Evolutionary conservation across 345 rosid genomes (phyloP), one percentile per base, ranked within the genome.

Genomic region (Excoecaria agallocha): DNA sequence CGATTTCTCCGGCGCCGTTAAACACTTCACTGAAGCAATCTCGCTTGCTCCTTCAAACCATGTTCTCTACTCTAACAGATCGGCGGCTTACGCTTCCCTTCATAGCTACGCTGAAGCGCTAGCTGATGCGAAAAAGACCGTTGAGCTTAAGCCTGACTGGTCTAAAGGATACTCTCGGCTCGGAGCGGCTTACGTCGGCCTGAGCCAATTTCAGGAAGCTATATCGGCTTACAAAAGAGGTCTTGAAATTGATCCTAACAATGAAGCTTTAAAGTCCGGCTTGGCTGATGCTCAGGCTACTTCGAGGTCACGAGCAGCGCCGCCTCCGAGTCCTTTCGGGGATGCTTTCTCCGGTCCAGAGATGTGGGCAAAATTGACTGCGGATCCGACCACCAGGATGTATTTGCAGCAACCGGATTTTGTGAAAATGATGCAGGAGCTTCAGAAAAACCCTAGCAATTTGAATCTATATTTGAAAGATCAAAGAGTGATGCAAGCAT

Each of bases 291-390:
- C 97, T 30, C 80, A 90, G 69, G 79, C 91, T 1, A 83, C 81
- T 16, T 38, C 86, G 22, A 76, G 89, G 85, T 77, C 89, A 30
- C 86, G 93, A 17, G 74, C 82, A 12, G 82, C 84, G 24, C 79
- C 89, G 8, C 71, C 82, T 5, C 79, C 81, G 13, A 88, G 77
- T 70, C 98, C 93, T 20, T 93, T 93, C 37, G 94, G 89, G 0
- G 96, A 93, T 37, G 91, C 86, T 38, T 93, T 96, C 62, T 76
- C 87, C 2, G 99, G 98, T 5, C 92, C 97, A 24, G 98, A 96
- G 89, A 93, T 93, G 97, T 96, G 99, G 99, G 82, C 99, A 45
- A 96, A 93, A 80, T 76, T 93, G 75, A 88, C 96, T 35, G 97
- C 98, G 58, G 97, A 96, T 87, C 85, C 95, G 15, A 46, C 86